Evolutionary conservation across 345 rosid genomes (phyloP), one percentile per base, ranked within the genome.

Genomic region (Clausena lansium): DNA sequence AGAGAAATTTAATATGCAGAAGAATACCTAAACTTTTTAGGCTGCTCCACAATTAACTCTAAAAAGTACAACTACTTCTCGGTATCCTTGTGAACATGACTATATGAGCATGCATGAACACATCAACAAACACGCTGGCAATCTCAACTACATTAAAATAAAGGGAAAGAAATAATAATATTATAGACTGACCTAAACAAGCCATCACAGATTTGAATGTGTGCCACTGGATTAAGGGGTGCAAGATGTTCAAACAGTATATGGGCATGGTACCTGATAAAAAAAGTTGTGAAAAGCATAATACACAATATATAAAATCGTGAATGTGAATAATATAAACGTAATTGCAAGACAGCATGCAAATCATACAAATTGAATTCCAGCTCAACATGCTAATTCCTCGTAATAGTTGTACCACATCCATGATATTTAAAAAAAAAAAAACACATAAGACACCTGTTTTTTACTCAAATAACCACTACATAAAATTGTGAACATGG

Each of bases 161-260:
- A 75, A 32, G 22, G 24, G 41, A 19, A 19, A 6, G 13, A 45
- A 15, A 30, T 45, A 45, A 11, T 45, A 45, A 32, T 25, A 36
- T 7, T 14, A 32, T 59, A 35, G 17, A 80, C 73, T 83, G 81
- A 97, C 99, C 98, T 89, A 76, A 97, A 87, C 83, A 97, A 85
- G 67, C 92, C 91, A 77, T 81, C 81, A 82, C 98, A 94, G 69
- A 97, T 93, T 84, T 88, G 93, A 83, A 76, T 77, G 83, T 97
- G 98, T 20, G 94, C 98, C 87, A 93, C 99, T 3, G 98, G 96
- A 88, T 94, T 93, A 80, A 97, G 91, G 10, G 88, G 85, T 65
- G 97, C 87, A 74, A 97, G 92, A 20, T 97, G 97, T 79, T 89
- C 90, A 75, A 94, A 93, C 75, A 94, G 76, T 70, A 91, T 77